A percentile compares a stretch with the other conserved stretches of the same genome.
phyloP scores from a whole-genome alignment of 2,329 filamentous ascomycete species.

The Sporothrix schenckii region DNA sequence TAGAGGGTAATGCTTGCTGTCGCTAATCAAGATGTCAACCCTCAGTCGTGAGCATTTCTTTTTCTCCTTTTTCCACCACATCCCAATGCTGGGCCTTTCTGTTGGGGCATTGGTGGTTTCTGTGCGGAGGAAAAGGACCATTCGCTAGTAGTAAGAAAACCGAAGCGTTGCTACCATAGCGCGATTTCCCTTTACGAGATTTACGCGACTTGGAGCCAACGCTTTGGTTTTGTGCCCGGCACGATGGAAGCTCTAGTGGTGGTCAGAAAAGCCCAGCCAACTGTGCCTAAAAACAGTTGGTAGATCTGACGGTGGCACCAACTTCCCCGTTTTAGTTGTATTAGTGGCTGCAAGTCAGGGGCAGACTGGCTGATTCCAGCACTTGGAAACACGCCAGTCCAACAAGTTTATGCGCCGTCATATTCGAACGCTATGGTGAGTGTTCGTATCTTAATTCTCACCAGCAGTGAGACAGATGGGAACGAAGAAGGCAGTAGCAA shows the following conservation, averaged over 20 bases:
- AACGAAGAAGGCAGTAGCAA: not conserved
- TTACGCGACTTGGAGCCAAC: conserved; percentile 10
- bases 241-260: not conserved
- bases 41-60: not conserved
- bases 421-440: too few relatives aligned
- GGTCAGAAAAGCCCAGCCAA: not conserved
- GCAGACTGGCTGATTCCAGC: not conserved
- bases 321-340: not conserved
- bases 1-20: not conserved
- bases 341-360: conserved; percentile 17
- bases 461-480: conserved; percentile 1
- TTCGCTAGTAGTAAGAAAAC: not conserved
- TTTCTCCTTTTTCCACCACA: not conserved
- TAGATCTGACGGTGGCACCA: not conserved
- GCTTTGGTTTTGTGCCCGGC: not conserved
- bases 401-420: too few relatives aligned
- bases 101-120: not conserved
- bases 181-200: conserved; percentile 9
- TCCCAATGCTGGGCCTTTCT: not conserved
- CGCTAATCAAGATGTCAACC: not conserved
- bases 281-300: too few relatives aligned
- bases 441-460: not conserved
- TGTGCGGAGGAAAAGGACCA: not conserved
- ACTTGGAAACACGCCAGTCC: not conserved
- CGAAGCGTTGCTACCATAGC: conserved; percentile 1